Base-by-base conservation (phyloP, 441 rosid species). In the Isatis lusitanica region DNA sequence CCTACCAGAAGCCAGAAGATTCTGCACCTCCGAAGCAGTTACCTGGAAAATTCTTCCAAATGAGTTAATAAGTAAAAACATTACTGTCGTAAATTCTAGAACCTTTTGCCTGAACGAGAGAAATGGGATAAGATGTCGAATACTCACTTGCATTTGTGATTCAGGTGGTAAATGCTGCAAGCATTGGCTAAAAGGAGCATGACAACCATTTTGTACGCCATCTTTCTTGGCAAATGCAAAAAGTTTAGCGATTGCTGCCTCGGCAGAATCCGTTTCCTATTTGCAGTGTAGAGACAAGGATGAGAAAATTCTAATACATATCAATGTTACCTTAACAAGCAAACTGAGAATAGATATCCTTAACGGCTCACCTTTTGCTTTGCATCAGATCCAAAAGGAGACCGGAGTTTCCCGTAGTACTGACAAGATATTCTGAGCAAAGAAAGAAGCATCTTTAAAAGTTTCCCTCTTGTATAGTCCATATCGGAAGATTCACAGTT, bases 391-490 rank as follows among this genome's bases (percentile, higher is more conserved):
- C 97, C 94, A 74, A 90, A 96, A 76, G 99, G 93, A 80, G 97
- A 90, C 55, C 98, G 87, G 68, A 96, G 93, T 85, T 93, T 96
- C 62, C 98, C 99, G 80, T 96, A 96, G 83, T 90, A 94, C 85
- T 90, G 96, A 79, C 86, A 93, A 58, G 93, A 89, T 78, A 93
- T 87, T 83, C 89, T 96, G 35, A 96, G 97, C 86, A 96, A 79
- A 70, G 97, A 90, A 52, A 96, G 87, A 74, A 93, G 95, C 86
- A 89, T 79, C 80, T 78, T 90, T 78, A 87, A 73, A 63, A 79
- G 79, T 74, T 87, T 87, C 7, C 89, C 84, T 79, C 84, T 91
- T 63, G 79, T 73, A 76, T 83, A 86, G 60, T 95, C 91, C 81
- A 85, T 79, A 47, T 78, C 74, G 18, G 80, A 59, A 60, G 92